phyloP scores from a whole-genome alignment of 2,329 filamentous ascomycete species.

The Diplodia corticola region DNA sequence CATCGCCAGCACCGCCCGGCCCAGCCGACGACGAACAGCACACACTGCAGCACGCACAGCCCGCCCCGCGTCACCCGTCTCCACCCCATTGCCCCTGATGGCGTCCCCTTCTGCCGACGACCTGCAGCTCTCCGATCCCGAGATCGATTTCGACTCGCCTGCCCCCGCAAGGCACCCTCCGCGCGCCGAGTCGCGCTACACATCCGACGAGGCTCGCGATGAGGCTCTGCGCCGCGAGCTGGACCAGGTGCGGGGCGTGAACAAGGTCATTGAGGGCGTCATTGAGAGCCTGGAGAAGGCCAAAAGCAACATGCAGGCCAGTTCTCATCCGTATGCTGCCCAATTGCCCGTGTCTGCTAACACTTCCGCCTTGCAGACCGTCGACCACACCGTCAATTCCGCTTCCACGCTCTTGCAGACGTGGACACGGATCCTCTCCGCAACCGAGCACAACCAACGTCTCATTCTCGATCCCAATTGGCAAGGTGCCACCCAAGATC shows the following conservation, averaged over 20 bases:
- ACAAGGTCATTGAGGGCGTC: conserved; percentile 80
- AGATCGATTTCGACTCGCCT: conserved; percentile 59
- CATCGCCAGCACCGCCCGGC: conserved; percentile 16
- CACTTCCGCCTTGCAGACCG: conserved; percentile 60
- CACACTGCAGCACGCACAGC: conserved; percentile 14
- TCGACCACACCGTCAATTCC: conserved; percentile 80
- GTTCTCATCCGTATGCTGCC: conserved; percentile 27
- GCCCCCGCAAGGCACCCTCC: conserved; percentile 44
- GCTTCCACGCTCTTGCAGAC: conserved; percentile 89
- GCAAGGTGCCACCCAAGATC: conserved; percentile 84
- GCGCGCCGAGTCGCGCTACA: conserved; percentile 54
- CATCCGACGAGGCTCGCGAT: conserved; percentile 69
- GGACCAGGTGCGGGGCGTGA: conserved; percentile 80
- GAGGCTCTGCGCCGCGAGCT: conserved; percentile 75
- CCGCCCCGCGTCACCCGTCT: not conserved
- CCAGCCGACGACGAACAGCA: conserved; percentile 17
- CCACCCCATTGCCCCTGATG: not conserved
- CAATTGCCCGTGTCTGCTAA: not conserved
- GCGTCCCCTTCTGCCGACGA: conserved; percentile 51
- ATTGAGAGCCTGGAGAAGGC: conserved; percentile 70
- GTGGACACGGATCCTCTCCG: conserved; percentile 93
- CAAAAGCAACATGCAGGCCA: conserved; percentile 74
- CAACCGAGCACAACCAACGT: conserved; percentile 96
- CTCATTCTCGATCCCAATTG: conserved; percentile 84
- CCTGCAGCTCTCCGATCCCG: conserved; percentile 55